Evolutionary conservation across 2,329 filamentous ascomycete genomes (phyloP).

Genomic region (Cladosporium cucumerinum): DNA sequence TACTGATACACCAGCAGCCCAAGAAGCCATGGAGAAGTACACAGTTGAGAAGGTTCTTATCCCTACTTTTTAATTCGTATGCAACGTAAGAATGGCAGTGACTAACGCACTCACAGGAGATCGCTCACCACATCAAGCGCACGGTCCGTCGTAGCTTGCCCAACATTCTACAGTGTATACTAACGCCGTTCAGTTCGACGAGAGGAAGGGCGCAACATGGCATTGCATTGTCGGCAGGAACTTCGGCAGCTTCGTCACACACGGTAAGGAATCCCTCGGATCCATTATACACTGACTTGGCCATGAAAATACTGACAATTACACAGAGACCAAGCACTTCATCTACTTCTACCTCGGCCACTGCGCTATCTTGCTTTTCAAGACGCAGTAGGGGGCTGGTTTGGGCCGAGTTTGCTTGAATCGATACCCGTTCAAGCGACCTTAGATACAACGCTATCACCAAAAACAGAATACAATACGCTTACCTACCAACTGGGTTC

Average conservation of each 20-base stretch:
- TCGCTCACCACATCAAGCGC: slow-evolving; percentile 92
- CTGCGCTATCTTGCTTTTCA: slow-evolving; percentile 97
- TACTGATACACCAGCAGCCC: slow-evolving; percentile 47
- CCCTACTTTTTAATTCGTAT: neutral
- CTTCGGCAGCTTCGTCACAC: slow-evolving; percentile 98
- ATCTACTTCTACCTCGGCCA: slow-evolving; percentile 99
- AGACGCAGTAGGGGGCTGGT: slow-evolving; percentile 74
- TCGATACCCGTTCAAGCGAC: slow-evolving; percentile 2
- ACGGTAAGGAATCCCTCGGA: slow-evolving; percentile 59
- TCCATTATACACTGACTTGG: neutral
- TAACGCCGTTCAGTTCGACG: slow-evolving; percentile 73
- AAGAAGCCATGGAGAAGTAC: slow-evolving; percentile 68
- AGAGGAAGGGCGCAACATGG: slow-evolving; percentile 96
- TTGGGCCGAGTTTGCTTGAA: neutral
- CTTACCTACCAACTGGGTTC: neutral
- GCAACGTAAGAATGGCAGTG: neutral
- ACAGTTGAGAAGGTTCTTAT: slow-evolving; percentile 65
- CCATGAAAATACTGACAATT: slow-evolving; percentile 21
- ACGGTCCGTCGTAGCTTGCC: slow-evolving; percentile 56
- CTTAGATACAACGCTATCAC: slow-evolving; percentile 9
- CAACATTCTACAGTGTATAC: neutral
- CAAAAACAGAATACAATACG: neutral
- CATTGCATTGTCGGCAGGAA: slow-evolving; percentile 98
- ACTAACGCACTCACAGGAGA: slow-evolving; percentile 60
- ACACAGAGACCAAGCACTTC: slow-evolving; percentile 94